Evolutionary conservation across 2,329 filamentous ascomycete species (phyloP).

Genomic region (Calonectria leucothoes): DNA sequence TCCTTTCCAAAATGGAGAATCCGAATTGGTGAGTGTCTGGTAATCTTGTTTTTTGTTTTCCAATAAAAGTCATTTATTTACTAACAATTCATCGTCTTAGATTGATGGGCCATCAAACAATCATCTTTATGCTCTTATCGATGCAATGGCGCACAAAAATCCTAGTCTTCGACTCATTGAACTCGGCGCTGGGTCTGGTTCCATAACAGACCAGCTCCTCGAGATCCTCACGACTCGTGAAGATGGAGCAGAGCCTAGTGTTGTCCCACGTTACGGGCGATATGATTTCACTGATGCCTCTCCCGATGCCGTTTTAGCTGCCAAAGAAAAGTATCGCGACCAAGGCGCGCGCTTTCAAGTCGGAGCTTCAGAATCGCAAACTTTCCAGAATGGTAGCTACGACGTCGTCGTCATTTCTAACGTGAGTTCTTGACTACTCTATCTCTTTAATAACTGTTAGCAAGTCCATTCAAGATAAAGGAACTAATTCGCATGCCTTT

Average conservation of each 20-base stretch:
- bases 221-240: background rate
- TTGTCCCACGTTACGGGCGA: background rate
- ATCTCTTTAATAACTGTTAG: no score
- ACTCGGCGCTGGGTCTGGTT: slow-evolving; percentile 52
- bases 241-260: background rate
- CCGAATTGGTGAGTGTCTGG: background rate
- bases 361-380: slow-evolving; percentile 40
- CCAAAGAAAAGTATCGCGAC: slow-evolving; percentile 24
- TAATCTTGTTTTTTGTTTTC: no score
- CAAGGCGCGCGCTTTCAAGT: slow-evolving; percentile 24
- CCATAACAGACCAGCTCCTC: slow-evolving; percentile 33
- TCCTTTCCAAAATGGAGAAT: no score
- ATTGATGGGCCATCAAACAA: background rate
- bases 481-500: background rate
- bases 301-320: slow-evolving; percentile 43
- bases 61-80: no score
- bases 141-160: slow-evolving; percentile 41
- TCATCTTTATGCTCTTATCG: background rate
- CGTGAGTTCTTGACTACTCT: background rate
- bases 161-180: slow-evolving; percentile 50
- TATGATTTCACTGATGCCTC: slow-evolving; percentile 52
- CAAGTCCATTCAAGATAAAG: no score
- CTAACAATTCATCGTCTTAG: background rate
- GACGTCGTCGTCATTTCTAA: slow-evolving; percentile 40
- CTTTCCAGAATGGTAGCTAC: slow-evolving; percentile 27